These are phyloP conservation scores for Trypanosoma brucei DNA, from an alignment of 208 protist genomes.

Conservation along the genomic window DNA sequence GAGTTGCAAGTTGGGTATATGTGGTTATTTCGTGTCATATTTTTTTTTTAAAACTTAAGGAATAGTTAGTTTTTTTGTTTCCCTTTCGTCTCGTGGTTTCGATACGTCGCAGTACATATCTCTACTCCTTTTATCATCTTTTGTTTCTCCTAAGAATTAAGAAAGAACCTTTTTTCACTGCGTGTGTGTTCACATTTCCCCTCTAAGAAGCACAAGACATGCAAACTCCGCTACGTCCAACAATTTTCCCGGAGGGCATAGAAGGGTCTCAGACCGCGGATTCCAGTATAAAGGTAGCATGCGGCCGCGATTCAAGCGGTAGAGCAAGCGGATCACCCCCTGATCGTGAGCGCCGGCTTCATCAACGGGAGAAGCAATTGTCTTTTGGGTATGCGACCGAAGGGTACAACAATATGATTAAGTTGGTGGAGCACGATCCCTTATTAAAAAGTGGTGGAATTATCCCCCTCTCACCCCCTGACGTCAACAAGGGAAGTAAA, in stretches of 20 bases:
- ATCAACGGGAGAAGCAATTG: conserved; percentile 80
- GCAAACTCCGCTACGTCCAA: conserved; percentile 24
- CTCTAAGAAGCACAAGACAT: conserved; percentile 5
- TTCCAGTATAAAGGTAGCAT: conserved; percentile 6
- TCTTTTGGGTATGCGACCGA: conserved; percentile 70
- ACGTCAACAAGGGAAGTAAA: conserved; percentile 57
- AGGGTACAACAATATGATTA: conserved; percentile 81
- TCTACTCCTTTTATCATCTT: too few species aligned
- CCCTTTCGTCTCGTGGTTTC: too few species aligned
- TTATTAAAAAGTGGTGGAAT: conserved; percentile 65
- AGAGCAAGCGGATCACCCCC: conserved; percentile 37
- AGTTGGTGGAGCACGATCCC: conserved; percentile 67
- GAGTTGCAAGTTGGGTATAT: too few species aligned
- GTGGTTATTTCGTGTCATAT: too few species aligned
- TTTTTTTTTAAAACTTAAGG: too few species aligned
- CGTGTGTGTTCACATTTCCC: too few species aligned
- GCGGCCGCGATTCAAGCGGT: conserved; percentile 1
- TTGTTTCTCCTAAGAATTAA: neutral
- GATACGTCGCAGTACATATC: too few species aligned
- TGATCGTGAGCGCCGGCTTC: conserved; percentile 57
- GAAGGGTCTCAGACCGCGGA: conserved; percentile 1
- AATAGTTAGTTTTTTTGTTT: too few species aligned
- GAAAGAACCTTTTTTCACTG: too few species aligned
- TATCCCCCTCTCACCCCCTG: conserved; percentile 66
- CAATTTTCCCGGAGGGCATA: conserved; percentile 8